These are phyloP conservation scores for Irpex rosettiformis DNA, from an alignment of 1,284 basidiomycete species.

Conservation along the genomic window DNA sequence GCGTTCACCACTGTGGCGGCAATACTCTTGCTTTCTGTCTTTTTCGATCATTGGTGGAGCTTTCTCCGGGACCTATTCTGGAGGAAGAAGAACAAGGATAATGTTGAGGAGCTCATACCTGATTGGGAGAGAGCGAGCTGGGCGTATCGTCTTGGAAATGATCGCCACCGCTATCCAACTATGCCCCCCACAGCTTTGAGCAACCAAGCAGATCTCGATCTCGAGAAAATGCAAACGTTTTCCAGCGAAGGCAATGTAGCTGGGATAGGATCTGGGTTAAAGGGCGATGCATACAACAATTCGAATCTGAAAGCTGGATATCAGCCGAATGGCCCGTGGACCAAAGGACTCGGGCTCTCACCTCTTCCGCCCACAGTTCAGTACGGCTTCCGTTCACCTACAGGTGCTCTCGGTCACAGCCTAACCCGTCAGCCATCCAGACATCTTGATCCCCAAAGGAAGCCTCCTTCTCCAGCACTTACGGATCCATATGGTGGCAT, in stretches of 20 bases:
- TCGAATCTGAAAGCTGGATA: not conserved
- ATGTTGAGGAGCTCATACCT: conserved; percentile 52
- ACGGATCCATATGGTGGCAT: conserved; percentile 15
- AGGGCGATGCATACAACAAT: not conserved
- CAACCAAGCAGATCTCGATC: conserved; percentile 6
- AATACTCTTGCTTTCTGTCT: conserved; percentile 51
- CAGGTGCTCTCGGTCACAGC: not conserved
- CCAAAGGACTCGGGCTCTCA: conserved; percentile 11
- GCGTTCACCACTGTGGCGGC: conserved; percentile 52
- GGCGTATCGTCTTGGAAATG: conserved; percentile 46
- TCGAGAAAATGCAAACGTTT: conserved; percentile 4
- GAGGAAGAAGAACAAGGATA: conserved; percentile 32
- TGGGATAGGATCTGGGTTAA: conserved; percentile 11
- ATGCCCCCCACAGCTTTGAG: conserved; percentile 15
- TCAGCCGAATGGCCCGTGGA: not conserved
- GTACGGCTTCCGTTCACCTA: not conserved
- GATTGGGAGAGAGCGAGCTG: conserved; percentile 62
- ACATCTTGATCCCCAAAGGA: not conserved
- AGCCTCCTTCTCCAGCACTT: conserved; percentile 7
- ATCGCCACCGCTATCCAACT: conserved; percentile 32
- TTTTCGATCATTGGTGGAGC: conserved; percentile 64
- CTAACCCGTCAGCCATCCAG: not conserved
- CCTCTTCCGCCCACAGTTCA: conserved; percentile 6
- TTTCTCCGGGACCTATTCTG: conserved; percentile 49
- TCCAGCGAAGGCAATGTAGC: conserved; percentile 5